phyloP scores from a whole-genome alignment of 202 grass and related monocot species.

The Digitaria exilis region DNA sequence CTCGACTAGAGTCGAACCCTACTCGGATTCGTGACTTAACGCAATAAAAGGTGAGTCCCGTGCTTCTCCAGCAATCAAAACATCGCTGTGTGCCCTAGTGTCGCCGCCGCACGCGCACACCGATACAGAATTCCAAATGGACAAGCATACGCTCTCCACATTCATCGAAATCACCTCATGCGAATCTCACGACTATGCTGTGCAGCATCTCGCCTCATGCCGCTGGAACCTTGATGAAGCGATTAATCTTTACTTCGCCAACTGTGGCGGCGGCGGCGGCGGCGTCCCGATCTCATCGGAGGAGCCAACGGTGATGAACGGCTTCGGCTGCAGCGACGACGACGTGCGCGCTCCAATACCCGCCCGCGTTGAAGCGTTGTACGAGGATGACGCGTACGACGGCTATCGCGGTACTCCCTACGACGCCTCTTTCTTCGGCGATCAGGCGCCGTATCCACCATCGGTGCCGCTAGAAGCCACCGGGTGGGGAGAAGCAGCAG shows the following conservation, averaged over 20 bases:
- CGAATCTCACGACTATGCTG: background rate
- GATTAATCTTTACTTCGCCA: conserved; percentile 27
- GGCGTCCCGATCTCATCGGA: background rate
- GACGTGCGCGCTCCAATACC: conserved; percentile 23
- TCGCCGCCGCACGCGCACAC: background rate
- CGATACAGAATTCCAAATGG: conserved; percentile 34
- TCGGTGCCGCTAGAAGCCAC: background rate
- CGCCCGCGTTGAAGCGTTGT: background rate
- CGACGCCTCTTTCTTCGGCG: background rate
- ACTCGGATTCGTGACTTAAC: too few relatives aligned
- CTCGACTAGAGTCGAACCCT: too few relatives aligned
- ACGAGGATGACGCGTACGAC: background rate
- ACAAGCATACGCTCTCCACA: background rate
- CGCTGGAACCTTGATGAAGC: conserved; percentile 19
- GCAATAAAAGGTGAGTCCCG: too few relatives aligned
- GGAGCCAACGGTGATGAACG: background rate
- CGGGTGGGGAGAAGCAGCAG: too few relatives aligned
- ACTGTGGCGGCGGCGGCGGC: background rate
- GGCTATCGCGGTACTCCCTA: too few relatives aligned
- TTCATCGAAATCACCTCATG: conserved; percentile 40
- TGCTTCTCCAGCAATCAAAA: too few relatives aligned
- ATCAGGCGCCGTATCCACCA: background rate
- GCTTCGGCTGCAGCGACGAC: background rate
- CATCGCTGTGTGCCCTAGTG: too few relatives aligned
- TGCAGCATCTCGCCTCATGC: background rate